Percentiles rank a stretch among this genome's conserved stretches.
Conservation (phyloP, 2,329 filamentous ascomycete species). For the Paradendryphiella salina region DNA sequence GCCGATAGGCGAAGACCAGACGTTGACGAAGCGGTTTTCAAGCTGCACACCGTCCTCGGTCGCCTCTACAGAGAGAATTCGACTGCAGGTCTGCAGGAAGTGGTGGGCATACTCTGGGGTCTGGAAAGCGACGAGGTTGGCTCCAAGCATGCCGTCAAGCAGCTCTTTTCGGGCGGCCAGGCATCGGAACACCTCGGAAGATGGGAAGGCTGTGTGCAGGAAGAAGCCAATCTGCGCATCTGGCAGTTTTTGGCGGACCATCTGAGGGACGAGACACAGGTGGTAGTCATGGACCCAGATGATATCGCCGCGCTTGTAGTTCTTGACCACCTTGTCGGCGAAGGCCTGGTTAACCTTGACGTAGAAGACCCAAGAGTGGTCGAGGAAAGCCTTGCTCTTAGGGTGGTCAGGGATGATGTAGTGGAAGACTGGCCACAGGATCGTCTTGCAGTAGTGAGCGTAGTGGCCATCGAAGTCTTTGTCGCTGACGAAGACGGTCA, state of each 20-base stretch:
- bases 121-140: slow-evolving; percentile 91
- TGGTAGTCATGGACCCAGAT: slow-evolving; percentile 98
- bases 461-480: slow-evolving; percentile 95
- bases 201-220: slow-evolving; percentile 91
- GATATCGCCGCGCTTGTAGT: slow-evolving; percentile 90
- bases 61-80: slow-evolving; percentile 86
- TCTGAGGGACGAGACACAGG: slow-evolving; percentile 80
- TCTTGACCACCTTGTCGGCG: slow-evolving; percentile 83
- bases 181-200: slow-evolving; percentile 93
- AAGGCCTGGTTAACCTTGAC: slow-evolving; percentile 91
- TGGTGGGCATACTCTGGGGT: slow-evolving; percentile 91
- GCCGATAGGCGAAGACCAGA: slow-evolving; percentile 82
- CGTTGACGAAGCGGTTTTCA: slow-evolving; percentile 91
- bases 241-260: slow-evolving; percentile 87
- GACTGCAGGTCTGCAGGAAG: slow-evolving; percentile 93
- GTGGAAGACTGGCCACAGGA: slow-evolving; percentile 96
- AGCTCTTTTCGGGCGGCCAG: slow-evolving; percentile 83
- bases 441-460: slow-evolving; percentile 94
- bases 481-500: slow-evolving; percentile 84
- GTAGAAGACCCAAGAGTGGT: slow-evolving; percentile 96
- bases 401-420: slow-evolving; percentile 98
- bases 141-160: slow-evolving; percentile 88
- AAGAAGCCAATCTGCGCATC: slow-evolving; percentile 97
- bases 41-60: slow-evolving; percentile 85
- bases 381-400: slow-evolving; percentile 96